phyloP scores from a whole-genome alignment of 257 asterid genomes.

The Nicotiana knightiana region DNA sequence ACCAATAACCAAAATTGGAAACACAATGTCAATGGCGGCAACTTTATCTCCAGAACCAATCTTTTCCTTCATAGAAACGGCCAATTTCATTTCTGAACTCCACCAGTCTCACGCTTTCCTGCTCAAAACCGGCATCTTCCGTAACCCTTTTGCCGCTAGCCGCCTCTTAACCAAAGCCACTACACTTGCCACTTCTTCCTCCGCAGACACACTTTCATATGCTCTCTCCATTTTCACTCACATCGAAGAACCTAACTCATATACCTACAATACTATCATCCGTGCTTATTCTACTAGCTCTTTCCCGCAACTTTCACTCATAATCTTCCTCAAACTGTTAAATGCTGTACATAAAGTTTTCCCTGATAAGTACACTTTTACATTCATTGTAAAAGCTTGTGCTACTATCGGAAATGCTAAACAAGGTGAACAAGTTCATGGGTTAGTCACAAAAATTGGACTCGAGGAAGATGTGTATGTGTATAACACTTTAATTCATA shows the following conservation, averaged over 20 bases:
- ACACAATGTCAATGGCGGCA: background rate
- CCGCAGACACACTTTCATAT: slow-evolving; percentile 18
- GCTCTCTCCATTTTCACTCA: slow-evolving; percentile 26
- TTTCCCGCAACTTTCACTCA: slow-evolving; percentile 16
- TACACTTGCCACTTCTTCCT: slow-evolving; percentile 1
- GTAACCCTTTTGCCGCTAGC: slow-evolving; percentile 21
- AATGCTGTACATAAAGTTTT: slow-evolving; percentile 8
- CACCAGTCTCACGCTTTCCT: slow-evolving; percentile 31
- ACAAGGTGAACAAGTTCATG: slow-evolving; percentile 29
- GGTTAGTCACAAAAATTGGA: slow-evolving; percentile 21
- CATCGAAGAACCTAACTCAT: slow-evolving; percentile 24
- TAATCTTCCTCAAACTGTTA: slow-evolving; percentile 24
- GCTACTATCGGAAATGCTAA: slow-evolving; percentile 14
- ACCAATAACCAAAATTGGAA: background rate
- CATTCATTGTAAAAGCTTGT: slow-evolving; percentile 38
- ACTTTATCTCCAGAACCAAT: slow-evolving; percentile 18
- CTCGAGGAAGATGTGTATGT: slow-evolving; percentile 23
- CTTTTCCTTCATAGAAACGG: slow-evolving; percentile 24
- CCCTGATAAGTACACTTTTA: slow-evolving; percentile 32
- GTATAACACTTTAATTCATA: slow-evolving; percentile 27
- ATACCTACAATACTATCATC: slow-evolving; percentile 31
- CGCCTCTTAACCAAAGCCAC: slow-evolving; percentile 30
- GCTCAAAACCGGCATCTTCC: slow-evolving; percentile 34
- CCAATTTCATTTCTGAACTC: slow-evolving; percentile 23
- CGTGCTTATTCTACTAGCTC: slow-evolving; percentile 25